Conservation (phyloP, 129 eudicot genomes). For the Flaveria bidentis region DNA sequence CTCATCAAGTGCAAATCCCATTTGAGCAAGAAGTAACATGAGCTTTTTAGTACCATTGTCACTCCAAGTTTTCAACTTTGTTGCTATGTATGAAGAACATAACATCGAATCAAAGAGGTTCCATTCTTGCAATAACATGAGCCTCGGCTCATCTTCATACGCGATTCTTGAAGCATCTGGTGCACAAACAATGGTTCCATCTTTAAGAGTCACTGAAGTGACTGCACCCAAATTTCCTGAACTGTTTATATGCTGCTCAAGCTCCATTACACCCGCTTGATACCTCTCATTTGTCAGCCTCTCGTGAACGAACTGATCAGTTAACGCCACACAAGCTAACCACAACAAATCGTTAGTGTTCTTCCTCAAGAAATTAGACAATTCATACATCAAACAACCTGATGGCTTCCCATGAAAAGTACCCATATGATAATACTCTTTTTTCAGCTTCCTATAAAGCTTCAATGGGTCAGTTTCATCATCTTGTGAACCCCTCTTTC, state of each 20-base stretch:
- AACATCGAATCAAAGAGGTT: constrained; percentile 94
- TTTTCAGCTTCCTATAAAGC: constrained; percentile 70
- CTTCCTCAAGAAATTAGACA: constrained; percentile 66
- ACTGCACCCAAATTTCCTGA: constrained; percentile 69
- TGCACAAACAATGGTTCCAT: constrained; percentile 79
- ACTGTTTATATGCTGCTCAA: constrained; percentile 88
- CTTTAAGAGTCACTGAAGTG: constrained; percentile 73
- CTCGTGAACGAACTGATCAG: constrained; percentile 94
- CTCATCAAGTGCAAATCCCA: constrained; percentile 94
- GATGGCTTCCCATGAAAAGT: constrained; percentile 98
- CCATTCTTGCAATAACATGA: constrained; percentile 95
- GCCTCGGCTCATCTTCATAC: constrained; percentile 89
- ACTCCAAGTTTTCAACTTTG: constrained; percentile 95
- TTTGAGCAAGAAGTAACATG: constrained; percentile 84
- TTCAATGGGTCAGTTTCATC: constrained; percentile 66
- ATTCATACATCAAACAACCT: constrained; percentile 91
- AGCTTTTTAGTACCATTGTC: constrained; percentile 89
- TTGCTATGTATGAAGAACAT: constrained; percentile 93
- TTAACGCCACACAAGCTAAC: constrained; percentile 93
- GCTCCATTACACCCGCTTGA: constrained; percentile 96
- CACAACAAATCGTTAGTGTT: constrained; percentile 79
- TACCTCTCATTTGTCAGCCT: constrained; percentile 83
- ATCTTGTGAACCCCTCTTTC: constrained; percentile 57
- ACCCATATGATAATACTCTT: constrained; percentile 77
- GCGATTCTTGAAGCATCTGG: constrained; percentile 84